These are phyloP conservation scores for Backusella liffmaniae DNA, from an alignment of 192 early-diverging fungal species.

Conservation along the genomic window DNA sequence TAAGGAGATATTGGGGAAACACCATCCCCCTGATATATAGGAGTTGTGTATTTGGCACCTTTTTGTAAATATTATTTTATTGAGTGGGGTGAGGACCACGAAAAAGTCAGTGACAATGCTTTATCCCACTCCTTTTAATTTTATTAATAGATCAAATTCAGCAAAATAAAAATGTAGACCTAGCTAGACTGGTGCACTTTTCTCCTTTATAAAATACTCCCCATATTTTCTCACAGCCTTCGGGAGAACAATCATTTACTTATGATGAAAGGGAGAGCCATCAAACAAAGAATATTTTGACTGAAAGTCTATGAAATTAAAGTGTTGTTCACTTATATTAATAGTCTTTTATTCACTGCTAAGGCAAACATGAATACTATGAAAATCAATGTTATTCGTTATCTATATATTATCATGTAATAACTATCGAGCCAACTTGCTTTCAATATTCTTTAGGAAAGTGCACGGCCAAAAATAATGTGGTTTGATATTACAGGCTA, in stretches of 20 bases:
- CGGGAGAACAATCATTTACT: not conserved
- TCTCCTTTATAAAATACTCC: not conserved
- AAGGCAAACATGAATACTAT: not conserved
- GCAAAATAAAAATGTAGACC: conserved; percentile 5
- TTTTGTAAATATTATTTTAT: not conserved
- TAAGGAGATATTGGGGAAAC: conserved; percentile 1
- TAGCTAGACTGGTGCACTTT: not conserved
- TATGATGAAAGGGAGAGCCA: not conserved
- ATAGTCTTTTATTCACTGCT: not conserved
- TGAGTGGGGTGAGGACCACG: not conserved
- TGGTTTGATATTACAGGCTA: not conserved
- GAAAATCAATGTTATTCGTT: not conserved
- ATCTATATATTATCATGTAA: not conserved
- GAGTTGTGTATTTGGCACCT: not conserved
- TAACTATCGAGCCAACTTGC: not conserved
- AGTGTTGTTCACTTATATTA: not conserved
- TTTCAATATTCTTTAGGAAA: not conserved
- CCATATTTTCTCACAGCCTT: not conserved
- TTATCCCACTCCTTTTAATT: not conserved
- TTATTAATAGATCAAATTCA: conserved; percentile 10
- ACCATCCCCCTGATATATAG: not conserved
- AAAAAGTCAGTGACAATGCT: not conserved
- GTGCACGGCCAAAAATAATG: not conserved
- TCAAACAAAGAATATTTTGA: not conserved
- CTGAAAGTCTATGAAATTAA: not conserved